Evolutionary conservation across 306 rosid species (phyloP).

Genomic region (Begonia loranthoides): DNA sequence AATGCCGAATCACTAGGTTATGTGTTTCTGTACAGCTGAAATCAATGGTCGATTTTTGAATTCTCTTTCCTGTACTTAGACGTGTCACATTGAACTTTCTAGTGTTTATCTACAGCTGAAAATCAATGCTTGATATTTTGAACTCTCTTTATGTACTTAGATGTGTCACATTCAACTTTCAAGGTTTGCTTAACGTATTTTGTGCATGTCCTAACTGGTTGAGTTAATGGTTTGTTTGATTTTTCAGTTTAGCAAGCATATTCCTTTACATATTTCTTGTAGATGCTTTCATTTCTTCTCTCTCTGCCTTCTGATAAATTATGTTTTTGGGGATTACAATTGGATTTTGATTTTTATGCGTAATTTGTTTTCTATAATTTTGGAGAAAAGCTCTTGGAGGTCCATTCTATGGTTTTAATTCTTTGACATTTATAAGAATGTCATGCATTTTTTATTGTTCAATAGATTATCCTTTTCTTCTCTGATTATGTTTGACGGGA

Average conservation of each 20-base stretch:
- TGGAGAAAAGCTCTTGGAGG: neutral
- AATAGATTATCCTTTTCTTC: neutral
- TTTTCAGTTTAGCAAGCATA: neutral
- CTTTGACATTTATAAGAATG: neutral
- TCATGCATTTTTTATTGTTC: neutral
- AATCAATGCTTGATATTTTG: constrained; percentile 5
- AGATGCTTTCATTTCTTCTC: neutral
- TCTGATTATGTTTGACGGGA: too few relatives aligned
- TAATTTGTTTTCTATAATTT: neutral
- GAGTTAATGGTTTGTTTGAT: neutral
- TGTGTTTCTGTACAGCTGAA: constrained; percentile 11
- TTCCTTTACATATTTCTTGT: neutral
- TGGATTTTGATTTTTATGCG: neutral
- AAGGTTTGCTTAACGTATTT: neutral
- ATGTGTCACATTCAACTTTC: constrained; percentile 7
- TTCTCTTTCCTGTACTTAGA: neutral
- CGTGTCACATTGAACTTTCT: constrained; percentile 8
- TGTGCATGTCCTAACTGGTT: neutral
- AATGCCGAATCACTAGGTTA: constrained; percentile 54
- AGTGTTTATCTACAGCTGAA: constrained; percentile 12
- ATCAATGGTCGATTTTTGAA: constrained; percentile 2
- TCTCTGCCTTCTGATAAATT: neutral
- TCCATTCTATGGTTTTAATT: neutral
- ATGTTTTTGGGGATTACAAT: neutral
- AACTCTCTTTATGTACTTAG: neutral